Percentiles rank a stretch among this genome's conserved stretches.
Conservation (phyloP, 768 basidiomycete species). For the Coprinellus micaceus region DNA sequence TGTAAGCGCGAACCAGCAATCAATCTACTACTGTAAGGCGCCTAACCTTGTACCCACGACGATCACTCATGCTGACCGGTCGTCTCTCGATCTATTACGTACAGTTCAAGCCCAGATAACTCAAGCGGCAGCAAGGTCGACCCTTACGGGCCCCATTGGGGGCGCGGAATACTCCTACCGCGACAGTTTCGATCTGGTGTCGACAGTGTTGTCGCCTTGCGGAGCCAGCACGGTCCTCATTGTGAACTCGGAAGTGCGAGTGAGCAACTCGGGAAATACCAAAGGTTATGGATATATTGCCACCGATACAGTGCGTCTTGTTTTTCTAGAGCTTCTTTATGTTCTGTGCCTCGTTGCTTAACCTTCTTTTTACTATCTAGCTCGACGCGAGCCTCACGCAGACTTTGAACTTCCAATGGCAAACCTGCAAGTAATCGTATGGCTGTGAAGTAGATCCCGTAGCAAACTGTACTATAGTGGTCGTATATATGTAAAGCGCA, state of each 20-base stretch:
- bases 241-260: conserved; percentile 20
- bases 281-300: conserved; percentile 22
- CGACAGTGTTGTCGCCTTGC: conserved; percentile 21
- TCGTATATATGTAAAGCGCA: too few relatives aligned
- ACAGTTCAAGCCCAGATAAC: conserved; percentile 22
- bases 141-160: conserved; percentile 18
- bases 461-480: background rate
- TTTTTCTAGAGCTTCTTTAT: background rate
- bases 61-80: background rate
- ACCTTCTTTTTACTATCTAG: background rate
- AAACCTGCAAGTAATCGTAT: conserved; percentile 14
- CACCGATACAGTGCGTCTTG: conserved; percentile 20
- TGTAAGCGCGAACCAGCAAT: conserved; percentile 22
- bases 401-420: conserved; percentile 23
- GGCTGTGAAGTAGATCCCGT: background rate
- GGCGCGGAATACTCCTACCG: conserved; percentile 22
- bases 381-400: background rate
- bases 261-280: conserved; percentile 20
- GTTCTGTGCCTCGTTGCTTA: background rate
- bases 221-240: conserved; percentile 21
- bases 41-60: background rate
- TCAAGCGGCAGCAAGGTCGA: conserved; percentile 24
- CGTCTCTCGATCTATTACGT: too few relatives aligned
- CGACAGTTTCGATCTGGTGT: conserved; percentile 23
- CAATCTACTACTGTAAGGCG: conserved; percentile 23